phyloP scores from a whole-genome alignment of 345 rosid genomes.

The Hirschfeldia incana region DNA sequence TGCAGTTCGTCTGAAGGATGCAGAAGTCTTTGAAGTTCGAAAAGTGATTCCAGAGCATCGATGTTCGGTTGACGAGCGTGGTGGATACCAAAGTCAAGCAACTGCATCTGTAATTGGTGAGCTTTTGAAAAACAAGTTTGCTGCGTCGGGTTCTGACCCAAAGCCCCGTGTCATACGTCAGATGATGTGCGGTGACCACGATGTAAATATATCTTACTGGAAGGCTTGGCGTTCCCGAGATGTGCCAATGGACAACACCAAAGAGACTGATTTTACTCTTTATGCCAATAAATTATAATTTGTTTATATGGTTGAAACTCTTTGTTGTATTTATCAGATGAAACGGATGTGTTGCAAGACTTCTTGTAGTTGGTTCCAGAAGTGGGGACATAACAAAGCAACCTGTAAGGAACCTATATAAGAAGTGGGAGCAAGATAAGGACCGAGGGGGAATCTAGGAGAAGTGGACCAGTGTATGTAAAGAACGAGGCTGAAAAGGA shows the following conservation, averaged over 20 bases:
- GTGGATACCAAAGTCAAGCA: not conserved
- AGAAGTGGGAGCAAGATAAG: not conserved
- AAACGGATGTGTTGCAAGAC: not conserved
- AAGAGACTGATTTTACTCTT: not conserved
- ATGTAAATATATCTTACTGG: not conserved
- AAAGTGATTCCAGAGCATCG: not conserved
- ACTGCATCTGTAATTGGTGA: not conserved
- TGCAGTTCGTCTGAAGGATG: not conserved
- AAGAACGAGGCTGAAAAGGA: not conserved
- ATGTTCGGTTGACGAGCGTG: not conserved
- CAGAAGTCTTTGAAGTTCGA: not conserved
- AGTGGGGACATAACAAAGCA: not conserved
- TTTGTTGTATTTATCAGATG: too few relatives aligned
- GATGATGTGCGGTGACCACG: not conserved
- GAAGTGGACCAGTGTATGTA: not conserved
- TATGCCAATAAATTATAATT: too few relatives aligned
- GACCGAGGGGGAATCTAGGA: not conserved
- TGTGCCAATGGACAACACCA: not conserved
- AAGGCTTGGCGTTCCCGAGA: not conserved
- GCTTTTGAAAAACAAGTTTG: not conserved
- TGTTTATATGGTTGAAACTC: too few relatives aligned
- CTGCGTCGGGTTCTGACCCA: not conserved
- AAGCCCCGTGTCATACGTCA: not conserved
- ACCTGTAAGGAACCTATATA: not conserved
- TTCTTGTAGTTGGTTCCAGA: not conserved